Base-by-base conservation (phyloP, 1,139 yeast genomes). In the Geotrichum reessii region DNA sequence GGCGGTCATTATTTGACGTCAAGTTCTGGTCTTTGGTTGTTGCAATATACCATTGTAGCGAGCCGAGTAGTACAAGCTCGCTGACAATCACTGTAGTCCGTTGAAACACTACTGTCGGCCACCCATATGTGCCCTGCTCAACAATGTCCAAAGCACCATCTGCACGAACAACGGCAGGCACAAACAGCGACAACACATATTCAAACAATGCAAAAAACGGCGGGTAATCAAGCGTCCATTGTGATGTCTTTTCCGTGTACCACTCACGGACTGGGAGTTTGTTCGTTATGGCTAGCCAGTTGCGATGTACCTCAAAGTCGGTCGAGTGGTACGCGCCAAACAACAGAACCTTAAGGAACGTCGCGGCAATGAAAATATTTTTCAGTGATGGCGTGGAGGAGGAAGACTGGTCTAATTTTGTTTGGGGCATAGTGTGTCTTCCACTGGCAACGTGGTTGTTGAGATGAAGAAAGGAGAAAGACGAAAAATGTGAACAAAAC, bases 131-230 rank as follows among this genome's bases (percentile, higher is more conserved):
- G 5, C 96, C 96, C 53, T 75, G 77, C 52, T 76, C 81, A 0
- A 84, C 85, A 56, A 93, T 79, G 58, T 83, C 87, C 55, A 93
- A 76, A 66, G 95, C 87, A 0, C 96, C 96, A 71, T 93, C 97
- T 0, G 76, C 71, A 3, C 62, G 62, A 0, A 88, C 95, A 1
- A 72, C 53, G 1, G 67, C 61, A 0, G 97, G 97, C 1, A 88
- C 92, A 59, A 87, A 78, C 56, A 79, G 84, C 0, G 96, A 80
- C 58, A 93, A 71, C 1, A 78, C 48, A 87, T 92, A 90, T 71
- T 93, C 99, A 67, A 93, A 92, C 71, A 90, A 91, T 0, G 99
- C 99, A 72, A 93, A 93, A 69, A 91, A 89, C 0, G 99, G 99
- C 5, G 99, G 99, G 73, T 93, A 93, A 73, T 93, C 99, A 55